A percentile compares a stretch with the other conserved stretches of the same genome.
These are phyloP conservation scores for Chrysochromulina parva DNA, from an alignment of 78 protist species.

Conservation along the genomic window DNA sequence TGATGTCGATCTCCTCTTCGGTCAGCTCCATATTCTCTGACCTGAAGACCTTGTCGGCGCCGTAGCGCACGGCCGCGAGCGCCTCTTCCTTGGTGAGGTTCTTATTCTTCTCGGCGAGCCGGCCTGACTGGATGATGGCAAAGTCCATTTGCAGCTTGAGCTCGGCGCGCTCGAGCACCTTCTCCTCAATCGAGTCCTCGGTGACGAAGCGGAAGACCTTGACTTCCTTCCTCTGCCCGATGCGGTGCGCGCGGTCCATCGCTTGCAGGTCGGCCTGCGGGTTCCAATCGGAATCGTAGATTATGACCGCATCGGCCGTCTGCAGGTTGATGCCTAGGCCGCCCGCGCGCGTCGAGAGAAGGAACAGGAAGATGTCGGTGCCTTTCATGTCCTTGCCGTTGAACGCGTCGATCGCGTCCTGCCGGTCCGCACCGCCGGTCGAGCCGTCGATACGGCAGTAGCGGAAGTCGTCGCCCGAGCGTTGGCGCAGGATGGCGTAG, in stretches of 20 bases:
- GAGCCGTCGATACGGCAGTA: constrained; percentile 71
- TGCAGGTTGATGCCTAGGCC: constrained; percentile 74
- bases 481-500: constrained; percentile 44
- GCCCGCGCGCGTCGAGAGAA: constrained; percentile 79
- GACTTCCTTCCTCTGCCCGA: constrained; percentile 96
- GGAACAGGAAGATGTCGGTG: constrained; percentile 44
- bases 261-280: constrained; percentile 63
- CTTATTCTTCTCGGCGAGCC: constrained; percentile 66
- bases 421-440: constrained; percentile 78
- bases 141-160: constrained; percentile 86
- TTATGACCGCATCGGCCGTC: constrained; percentile 64
- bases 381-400: not conserved
- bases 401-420: constrained; percentile 43
- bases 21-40: not conserved
- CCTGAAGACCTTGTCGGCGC: constrained; percentile 83
- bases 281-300: constrained; percentile 76
- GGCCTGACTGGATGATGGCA: constrained; percentile 93
- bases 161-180: constrained; percentile 82
- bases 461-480: not conserved
- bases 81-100: constrained; percentile 70
- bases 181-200: constrained; percentile 78
- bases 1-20: constrained; percentile 72
- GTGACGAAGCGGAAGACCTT: constrained; percentile 89
- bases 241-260: constrained; percentile 94
- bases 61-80: constrained; percentile 79